Evolutionary conservation across 108 stramenopile species (phyloP), one percentile per base, ranked within the genome.

Genomic region (Skeletonema costatum): DNA sequence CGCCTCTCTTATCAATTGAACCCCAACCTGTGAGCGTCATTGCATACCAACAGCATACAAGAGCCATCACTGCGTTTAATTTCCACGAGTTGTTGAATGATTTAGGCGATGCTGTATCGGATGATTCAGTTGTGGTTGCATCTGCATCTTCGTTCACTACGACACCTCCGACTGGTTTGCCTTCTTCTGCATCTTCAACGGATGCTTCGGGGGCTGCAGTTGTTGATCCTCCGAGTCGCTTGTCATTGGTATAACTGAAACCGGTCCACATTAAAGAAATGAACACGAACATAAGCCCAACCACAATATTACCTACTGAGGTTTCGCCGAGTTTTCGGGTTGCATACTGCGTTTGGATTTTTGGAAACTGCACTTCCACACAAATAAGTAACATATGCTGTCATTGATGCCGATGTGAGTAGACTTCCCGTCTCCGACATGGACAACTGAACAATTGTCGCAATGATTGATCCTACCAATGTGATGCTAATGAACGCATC

Each of bases 1-100:
- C 67, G 17, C 93, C 92, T 36, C 87, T 80, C n/a, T 60, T 73
- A 60, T 91, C 79, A 38, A 94, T 87, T 1, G 89, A 77, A 8
- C 97, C 97, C 97, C 97, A 99, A 38, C 88, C 88, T 32, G 98
- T 97, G 33, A 99, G 84, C 32, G 90, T 84, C 96, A 97, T 96
- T 32, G 93, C 86, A 79, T 85, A 90, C 96, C 92, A 98, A 67
- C 89, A 93, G 46, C 86, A 86, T 3, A 95, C 76, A 56, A 90
- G 68, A 29, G 86, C 88, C 29, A 98, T 75, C 16, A 91, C 78
- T 50, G 92, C 50, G 70, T 98, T 98, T 44, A 98, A 85, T 78
- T 92, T 96, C 97, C 96, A 98, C 36, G 82, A 69, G 48, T 62
- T 73, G 31, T 53, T 71, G 53, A 66, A 63, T 29, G 79, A 58